phyloP scores from a whole-genome alignment of 805 yeast species.

The Candida hispaniensis region DNA sequence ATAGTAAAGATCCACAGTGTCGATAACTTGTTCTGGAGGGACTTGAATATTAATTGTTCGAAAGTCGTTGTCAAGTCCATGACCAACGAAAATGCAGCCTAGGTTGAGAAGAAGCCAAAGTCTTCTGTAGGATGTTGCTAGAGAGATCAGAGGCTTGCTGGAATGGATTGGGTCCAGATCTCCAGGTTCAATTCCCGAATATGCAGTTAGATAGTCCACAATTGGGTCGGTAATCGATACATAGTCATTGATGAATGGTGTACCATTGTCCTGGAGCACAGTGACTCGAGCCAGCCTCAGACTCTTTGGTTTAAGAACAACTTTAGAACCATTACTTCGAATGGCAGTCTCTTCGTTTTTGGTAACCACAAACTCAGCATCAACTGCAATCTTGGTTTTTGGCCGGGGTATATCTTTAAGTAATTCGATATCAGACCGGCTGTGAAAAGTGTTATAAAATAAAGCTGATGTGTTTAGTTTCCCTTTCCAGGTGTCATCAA shows the following conservation, averaged over 20 bases:
- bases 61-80: conserved; percentile 84
- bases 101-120: conserved; percentile 82
- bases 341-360: conserved; percentile 73
- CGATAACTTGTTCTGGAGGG: conserved; percentile 76
- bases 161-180: conserved; percentile 69
- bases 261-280: conserved; percentile 57
- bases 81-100: conserved; percentile 92
- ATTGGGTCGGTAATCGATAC: conserved; percentile 57
- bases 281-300: conserved; percentile 82
- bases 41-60: conserved; percentile 86
- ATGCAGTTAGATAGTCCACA: conserved; percentile 78
- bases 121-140: conserved; percentile 75
- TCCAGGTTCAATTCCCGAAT: conserved; percentile 88
- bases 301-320: conserved; percentile 61
- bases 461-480: conserved; percentile 53
- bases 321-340: conserved; percentile 57
- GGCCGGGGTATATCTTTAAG: conserved; percentile 65
- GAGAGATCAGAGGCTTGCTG: conserved; percentile 56
- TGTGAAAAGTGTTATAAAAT: conserved; percentile 37
- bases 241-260: conserved; percentile 87
- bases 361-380: conserved; percentile 88
- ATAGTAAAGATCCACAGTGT: conserved; percentile 73
- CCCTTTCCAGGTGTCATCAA: conserved; percentile 40
- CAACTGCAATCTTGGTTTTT: conserved; percentile 80
- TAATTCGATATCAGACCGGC: conserved; percentile 60